phyloP scores from a whole-genome alignment of 2,329 filamentous ascomycete species.

The Cordyceps fumosorosea region DNA sequence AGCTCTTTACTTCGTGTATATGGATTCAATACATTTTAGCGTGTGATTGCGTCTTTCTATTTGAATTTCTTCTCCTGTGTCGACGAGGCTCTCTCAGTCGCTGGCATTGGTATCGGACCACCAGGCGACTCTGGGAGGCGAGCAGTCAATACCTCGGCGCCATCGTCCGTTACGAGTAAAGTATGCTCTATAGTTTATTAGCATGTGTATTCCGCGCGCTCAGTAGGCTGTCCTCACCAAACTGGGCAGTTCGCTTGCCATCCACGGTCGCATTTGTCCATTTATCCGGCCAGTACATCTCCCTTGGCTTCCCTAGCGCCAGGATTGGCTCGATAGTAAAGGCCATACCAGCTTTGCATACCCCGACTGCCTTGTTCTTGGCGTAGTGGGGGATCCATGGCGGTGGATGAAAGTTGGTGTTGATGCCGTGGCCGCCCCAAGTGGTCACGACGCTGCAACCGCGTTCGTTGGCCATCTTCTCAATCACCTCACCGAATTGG shows the following conservation, averaged over 20 bases:
- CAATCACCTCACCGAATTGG: constrained; percentile 89
- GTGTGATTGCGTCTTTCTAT: background rate
- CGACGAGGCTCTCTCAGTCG: background rate
- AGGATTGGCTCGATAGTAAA: constrained; percentile 99
- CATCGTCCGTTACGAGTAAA: constrained; percentile 72
- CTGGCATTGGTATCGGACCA: constrained; percentile 58
- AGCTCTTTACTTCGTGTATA: background rate
- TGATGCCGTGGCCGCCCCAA: constrained; percentile 94
- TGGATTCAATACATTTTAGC: background rate
- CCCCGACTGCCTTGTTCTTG: constrained; percentile 95
- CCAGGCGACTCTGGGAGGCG: constrained; percentile 66
- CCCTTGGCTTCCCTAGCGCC: constrained; percentile 78
- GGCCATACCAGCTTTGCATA: constrained; percentile 92
- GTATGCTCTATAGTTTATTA: constrained; percentile 59
- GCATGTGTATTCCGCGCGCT: background rate
- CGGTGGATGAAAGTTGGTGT: constrained; percentile 85
- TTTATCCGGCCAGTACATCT: constrained; percentile 97
- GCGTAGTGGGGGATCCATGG: constrained; percentile 96
- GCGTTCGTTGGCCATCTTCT: constrained; percentile 82
- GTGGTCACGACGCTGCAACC: constrained; percentile 88
- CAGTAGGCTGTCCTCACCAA: constrained; percentile 51
- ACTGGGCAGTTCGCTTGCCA: constrained; percentile 85
- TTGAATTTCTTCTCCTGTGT: background rate
- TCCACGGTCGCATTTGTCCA: constrained; percentile 96
- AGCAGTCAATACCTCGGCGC: constrained; percentile 75